Percentiles rank a stretch among this genome's conserved stretches.
Conservation (phyloP, 495 filamentous ascomycete genomes). For the Amorphotheca resinae region DNA sequence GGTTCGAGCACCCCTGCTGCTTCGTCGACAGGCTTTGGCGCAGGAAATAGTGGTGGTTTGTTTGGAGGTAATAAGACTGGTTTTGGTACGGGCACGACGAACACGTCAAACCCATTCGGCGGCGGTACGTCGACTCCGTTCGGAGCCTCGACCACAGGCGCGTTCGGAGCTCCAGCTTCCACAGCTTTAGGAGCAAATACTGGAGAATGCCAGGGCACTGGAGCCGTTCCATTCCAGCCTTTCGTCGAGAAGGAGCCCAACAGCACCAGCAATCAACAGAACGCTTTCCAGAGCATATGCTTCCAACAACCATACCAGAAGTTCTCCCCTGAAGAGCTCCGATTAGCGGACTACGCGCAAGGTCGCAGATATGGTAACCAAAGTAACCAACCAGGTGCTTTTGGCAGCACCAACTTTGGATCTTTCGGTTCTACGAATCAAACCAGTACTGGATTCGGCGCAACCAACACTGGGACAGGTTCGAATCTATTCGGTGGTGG, state of each 20-base stretch:
- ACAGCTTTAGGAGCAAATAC: conserved; percentile 28
- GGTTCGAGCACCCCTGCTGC: conserved; percentile 16
- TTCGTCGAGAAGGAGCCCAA: conserved; percentile 70
- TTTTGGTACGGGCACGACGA: conserved; percentile 27
- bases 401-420: conserved; percentile 60
- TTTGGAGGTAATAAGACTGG: conserved; percentile 34
- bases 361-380: conserved; percentile 71
- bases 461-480: conserved; percentile 26
- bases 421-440: conserved; percentile 33
- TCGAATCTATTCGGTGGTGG: conserved; percentile 39
- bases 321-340: conserved; percentile 81
- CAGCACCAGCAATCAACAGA: conserved; percentile 38
- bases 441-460: conserved; percentile 30
- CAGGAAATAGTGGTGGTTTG: conserved; percentile 26
- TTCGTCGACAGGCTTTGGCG: conserved; percentile 29
- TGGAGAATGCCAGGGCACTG: conserved; percentile 54
- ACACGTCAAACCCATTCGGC: conserved; percentile 25
- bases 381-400: conserved; percentile 71
- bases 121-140: conserved; percentile 5
- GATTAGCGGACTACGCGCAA: conserved; percentile 78
- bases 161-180: conserved; percentile 34
- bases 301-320: conserved; percentile 80
- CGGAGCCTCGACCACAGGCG: conserved; percentile 20
- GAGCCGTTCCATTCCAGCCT: conserved; percentile 56
- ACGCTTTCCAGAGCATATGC: conserved; percentile 75